These are phyloP conservation scores for Moringa oleifera DNA, from an alignment of 345 rosid genomes.

Conservation along the genomic window DNA sequence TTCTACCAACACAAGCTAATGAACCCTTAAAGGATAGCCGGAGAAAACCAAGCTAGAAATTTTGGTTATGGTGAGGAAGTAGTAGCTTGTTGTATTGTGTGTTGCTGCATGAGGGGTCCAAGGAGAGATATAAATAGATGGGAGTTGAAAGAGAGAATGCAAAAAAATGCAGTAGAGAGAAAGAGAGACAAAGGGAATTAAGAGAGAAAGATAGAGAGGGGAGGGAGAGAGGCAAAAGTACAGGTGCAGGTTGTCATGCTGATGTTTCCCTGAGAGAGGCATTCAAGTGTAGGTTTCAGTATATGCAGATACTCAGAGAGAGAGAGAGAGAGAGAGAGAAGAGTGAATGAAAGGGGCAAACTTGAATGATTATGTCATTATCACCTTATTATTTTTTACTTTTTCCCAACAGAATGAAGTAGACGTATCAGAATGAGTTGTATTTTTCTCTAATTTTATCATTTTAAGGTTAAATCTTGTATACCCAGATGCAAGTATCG, in stretches of 20 bases:
- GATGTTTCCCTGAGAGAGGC: conserved; percentile 43
- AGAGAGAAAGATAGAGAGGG: conserved; percentile 20
- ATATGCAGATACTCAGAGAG: conserved; percentile 15
- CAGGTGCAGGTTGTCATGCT: conserved; percentile 32
- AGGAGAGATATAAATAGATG: neutral
- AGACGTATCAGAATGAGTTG: conserved; percentile 30
- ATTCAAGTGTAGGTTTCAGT: conserved; percentile 34
- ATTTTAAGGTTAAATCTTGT: too few relatives aligned
- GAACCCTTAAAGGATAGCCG: neutral
- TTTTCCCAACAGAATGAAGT: conserved; percentile 24
- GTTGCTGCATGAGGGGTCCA: neutral
- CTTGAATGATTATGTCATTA: conserved; percentile 37
- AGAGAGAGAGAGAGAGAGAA: conserved; percentile 14
- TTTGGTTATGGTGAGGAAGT: too few relatives aligned
- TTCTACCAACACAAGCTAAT: too few relatives aligned
- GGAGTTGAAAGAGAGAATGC: neutral
- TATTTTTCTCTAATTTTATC: too few relatives aligned
- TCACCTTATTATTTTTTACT: conserved; percentile 23
- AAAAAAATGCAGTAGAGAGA: neutral
- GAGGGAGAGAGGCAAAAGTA: conserved; percentile 17
- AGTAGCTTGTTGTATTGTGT: too few relatives aligned
- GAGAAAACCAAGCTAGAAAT: neutral
- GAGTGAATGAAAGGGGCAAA: conserved; percentile 28
- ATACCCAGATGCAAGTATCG: too few relatives aligned
- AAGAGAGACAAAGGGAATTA: neutral